Evolutionary conservation across 345 rosid species (phyloP), one percentile per base, ranked within the genome.

Genomic region (Murraya koenigii): DNA sequence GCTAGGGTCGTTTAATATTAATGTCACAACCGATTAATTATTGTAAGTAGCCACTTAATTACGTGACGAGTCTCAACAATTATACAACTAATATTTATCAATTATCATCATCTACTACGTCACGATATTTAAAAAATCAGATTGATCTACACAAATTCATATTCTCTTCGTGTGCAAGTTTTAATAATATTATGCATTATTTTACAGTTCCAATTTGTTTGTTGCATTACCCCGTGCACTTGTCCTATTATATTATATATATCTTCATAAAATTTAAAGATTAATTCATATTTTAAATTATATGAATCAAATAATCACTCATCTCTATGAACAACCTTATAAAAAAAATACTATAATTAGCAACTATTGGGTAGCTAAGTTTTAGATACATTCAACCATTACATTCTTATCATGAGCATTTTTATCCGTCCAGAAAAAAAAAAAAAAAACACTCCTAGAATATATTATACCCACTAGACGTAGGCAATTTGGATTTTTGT

Each of bases 131-230:
- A 19, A 52, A 52, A 17, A 15, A 52, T 52, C 56, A n/a, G 20
- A 52, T 52, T 52, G 56, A 19, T 52, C 56, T 52, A 52, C 22
- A 52, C 20, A 19, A 15, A 17, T 30, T 17, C 28, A 67, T 68
- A 58, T 36, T 62, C 61, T 28, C 75, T 68, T 58, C 74, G 56
- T 76, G 39, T 28, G 55, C 61, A 55, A 71, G 47, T 71, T 69
- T 44, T 47, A 47, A 67, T 23, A 69, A 44, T 13, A 44, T 44
- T 1, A 44, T 3, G 17, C 49, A 44, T 44, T 44, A 44, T 13
- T 44, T 11, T 44, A 44, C 49, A 0, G 49, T 44, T 44, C 3
- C 17, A 13, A 44, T 11, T 2, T 44, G 3, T 36, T 36, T 3
- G 49, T n/a, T 44, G 54, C 22, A 35, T 70, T 30, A 44, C 33